Percentiles rank a stretch among this genome's conserved stretches.
phyloP scores from a whole-genome alignment of 2,329 filamentous ascomycete species.

The Fonsecaea monophora region DNA sequence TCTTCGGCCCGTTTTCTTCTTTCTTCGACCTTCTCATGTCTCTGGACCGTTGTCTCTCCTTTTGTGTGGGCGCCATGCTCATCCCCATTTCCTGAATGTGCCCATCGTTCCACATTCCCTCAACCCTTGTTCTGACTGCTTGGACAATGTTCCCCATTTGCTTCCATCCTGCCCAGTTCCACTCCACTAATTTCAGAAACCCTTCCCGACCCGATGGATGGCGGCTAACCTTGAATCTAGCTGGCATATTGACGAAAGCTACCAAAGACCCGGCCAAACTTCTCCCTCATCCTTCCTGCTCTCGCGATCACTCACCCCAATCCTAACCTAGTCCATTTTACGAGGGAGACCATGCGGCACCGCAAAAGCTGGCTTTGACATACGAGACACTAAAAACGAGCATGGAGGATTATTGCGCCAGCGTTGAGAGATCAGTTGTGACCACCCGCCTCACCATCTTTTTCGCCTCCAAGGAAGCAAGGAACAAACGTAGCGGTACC shows the following conservation, averaged over 20 bases:
- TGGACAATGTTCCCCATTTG: conserved; percentile 1
- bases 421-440: neutral
- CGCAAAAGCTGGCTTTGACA: conserved; percentile 4
- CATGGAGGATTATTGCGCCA: neutral
- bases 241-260: neutral
- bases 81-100: conserved; percentile 2
- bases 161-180: neutral
- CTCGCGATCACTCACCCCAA: neutral
- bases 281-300: neutral
- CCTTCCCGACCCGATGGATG: conserved; percentile 14
- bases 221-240: conserved; percentile 8
- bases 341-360: neutral
- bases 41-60: neutral
- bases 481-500: neutral
- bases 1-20: neutral
- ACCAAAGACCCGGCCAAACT: neutral
- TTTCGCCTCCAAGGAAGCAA: neutral
- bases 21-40: neutral
- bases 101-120: conserved; percentile 2
- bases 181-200: conserved; percentile 8
- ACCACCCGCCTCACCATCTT: neutral
- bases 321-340: conserved; percentile 4
- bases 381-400: conserved; percentile 1
- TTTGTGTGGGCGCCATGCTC: neutral
- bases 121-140: neutral